phyloP scores from a whole-genome alignment of 2,329 filamentous ascomycete genomes.

The Didymella exigua region DNA sequence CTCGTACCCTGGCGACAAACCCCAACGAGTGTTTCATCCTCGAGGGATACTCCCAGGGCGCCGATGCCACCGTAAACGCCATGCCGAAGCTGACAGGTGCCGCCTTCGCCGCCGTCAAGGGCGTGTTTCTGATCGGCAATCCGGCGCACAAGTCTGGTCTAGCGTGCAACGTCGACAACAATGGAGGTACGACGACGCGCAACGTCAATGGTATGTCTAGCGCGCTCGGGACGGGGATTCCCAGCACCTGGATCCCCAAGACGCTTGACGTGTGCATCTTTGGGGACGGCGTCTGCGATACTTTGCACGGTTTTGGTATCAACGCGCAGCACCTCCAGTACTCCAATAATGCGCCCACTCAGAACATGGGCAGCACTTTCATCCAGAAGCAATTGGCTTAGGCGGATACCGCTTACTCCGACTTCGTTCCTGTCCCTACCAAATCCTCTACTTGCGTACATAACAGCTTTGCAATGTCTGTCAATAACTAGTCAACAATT shows the following conservation, averaged over 20 bases:
- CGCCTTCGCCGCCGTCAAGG: conserved; percentile 44
- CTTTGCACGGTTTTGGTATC: conserved; percentile 40
- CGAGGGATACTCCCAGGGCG: conserved; percentile 48
- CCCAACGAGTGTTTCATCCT: conserved; percentile 46
- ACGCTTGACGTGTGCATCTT: conserved; percentile 47
- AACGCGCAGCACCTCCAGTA: conserved; percentile 42
- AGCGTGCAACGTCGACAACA: conserved; percentile 46
- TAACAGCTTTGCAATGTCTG: too few species aligned
- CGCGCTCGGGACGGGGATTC: conserved; percentile 20
- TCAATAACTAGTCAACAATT: too few species aligned
- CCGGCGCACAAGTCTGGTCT: conserved; percentile 42
- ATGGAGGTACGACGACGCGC: conserved; percentile 40
- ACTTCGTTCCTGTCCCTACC: too few species aligned
- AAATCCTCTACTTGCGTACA: too few species aligned
- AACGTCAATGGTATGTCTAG: conserved; percentile 37
- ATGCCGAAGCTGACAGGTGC: conserved; percentile 40
- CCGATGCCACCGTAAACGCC: conserved; percentile 45
- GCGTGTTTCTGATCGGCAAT: conserved; percentile 46
- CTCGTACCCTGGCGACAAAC: conserved; percentile 24
- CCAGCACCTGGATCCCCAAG: conserved; percentile 42
- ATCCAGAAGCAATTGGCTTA: conserved; percentile 21
- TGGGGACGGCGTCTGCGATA: conserved; percentile 48
- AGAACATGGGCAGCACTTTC: conserved; percentile 38
- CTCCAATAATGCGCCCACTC: conserved; percentile 28
- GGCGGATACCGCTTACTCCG: too few species aligned